Base-by-base conservation (phyloP, 768 basidiomycete genomes). In the Lactifluus rugatus region DNA sequence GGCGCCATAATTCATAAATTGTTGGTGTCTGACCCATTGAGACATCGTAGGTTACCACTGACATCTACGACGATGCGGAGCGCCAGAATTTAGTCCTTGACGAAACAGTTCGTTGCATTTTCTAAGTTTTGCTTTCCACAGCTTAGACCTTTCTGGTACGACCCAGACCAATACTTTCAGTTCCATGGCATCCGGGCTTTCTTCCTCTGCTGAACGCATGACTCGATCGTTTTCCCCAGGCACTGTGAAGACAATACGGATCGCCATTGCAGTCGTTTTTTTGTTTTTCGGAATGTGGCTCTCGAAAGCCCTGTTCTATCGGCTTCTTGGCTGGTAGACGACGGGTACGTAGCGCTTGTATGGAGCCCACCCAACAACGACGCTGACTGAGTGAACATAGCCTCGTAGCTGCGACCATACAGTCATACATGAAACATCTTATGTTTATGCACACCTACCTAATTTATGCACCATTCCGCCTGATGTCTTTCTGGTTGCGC, bases 11-110 rank as follows among this genome's bases (percentile, higher is more conserved):
- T 16, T 13, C 19, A 21, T 3, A 4, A 5, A 13, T 6, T 21
- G 57, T 46, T 61, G 46, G 42, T 9, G 37, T 9, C 41, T 31
- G 31, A 5, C 32, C n/a, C 11, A 31, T 17, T 23, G 9, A 4
- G 21, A 39, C 31, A 28, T 32, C 39, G 19, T 52, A 93, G 89
- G 78, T 93, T n/a, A 93, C 90, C 13, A 87, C 82, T 2, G 90
- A 93, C 72, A 91, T 93, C 39, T 78, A 93, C 68, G 80, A 82
- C 60, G 91, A 93, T 66, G 85, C 85, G 1, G 90, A 93, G 71
- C 74, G 84, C 10, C 91, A 93, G 72, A 92, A 93, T 66, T 67
- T 79, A 2, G 80, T 85, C 54, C 74, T 93, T 25, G 89, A 93
- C 65, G 81, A 85, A 39, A 83, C 89, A 2, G 89, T 89, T 59